Evolutionary conservation across 148 eudicot genomes (phyloP).

Genomic region (Fagopyrum esculentum): DNA sequence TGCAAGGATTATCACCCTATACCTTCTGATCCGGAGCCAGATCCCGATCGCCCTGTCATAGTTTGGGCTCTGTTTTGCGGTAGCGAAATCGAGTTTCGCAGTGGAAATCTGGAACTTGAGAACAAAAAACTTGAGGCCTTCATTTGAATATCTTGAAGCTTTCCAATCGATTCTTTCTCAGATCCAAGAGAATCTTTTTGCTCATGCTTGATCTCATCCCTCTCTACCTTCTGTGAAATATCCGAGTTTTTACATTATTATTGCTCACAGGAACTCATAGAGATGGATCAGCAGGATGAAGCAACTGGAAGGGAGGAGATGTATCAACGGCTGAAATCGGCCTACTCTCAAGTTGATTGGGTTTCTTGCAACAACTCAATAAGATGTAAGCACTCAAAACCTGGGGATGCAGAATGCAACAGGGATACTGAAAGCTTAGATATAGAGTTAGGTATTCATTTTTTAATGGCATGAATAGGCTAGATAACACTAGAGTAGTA

Average conservation of each 20-base stretch:
- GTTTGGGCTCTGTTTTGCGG: no score
- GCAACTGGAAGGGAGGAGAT: constrained; percentile 45
- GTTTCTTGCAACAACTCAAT: constrained; percentile 13
- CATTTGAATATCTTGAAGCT: no score
- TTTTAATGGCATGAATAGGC: background rate
- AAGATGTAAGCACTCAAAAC: constrained; percentile 1
- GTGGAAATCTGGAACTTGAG: no score
- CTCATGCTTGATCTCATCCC: no score
- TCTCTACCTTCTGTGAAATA: background rate
- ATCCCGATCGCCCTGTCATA: no score
- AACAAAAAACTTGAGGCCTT: no score
- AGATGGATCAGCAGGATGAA: constrained; percentile 79
- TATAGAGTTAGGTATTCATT: constrained; percentile 6
- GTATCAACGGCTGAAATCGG: constrained; percentile 35
- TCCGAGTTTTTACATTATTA: background rate
- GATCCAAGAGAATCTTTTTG: no score
- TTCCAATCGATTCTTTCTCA: no score
- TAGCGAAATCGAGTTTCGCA: no score
- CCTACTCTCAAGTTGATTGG: constrained; percentile 59
- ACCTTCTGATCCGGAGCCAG: no score
- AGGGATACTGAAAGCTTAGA: background rate
- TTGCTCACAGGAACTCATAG: constrained; percentile 57
- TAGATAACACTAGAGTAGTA: background rate
- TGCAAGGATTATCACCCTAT: no score
- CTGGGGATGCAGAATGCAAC: background rate